Evolutionary conservation across 768 basidiomycete species (phyloP), one percentile per base, ranked within the genome.

Genomic region (Dioszegia aurantiaca): DNA sequence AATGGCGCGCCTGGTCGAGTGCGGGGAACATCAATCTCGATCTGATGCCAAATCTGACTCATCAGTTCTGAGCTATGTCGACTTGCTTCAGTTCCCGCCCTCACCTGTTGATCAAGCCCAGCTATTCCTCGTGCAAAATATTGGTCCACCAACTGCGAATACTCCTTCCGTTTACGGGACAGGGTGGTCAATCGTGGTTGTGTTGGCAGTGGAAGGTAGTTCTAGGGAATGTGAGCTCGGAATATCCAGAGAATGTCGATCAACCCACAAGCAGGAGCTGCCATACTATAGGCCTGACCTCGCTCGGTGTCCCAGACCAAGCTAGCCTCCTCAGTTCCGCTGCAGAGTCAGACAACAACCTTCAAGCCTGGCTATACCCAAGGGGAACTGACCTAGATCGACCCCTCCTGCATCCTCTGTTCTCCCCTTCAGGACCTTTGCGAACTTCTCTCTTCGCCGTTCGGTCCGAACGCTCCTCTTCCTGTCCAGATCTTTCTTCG

Each of bases 1-100:
- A 99, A 78, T 33, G 80, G 82, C 11, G 94, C 86, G 21, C 93
- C 92, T 17, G 95, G 93, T 48, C 93, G 80, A 37, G 95, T 99
- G 53, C 95, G 82, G 11, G 95, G 95, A 5, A 97, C 94, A 70
- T 99, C 95, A 59, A 97, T 98, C 72, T 91, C 90, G 67, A 98
- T 98, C 77, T 99, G 95, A 78, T 98, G 95, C 95, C 95, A 98
- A 72, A 98, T 94, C 77, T 90, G 44, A 5, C 2, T 6, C 16
- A 27, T 61, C 48, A 61, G 60, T 28, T 9, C 2, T n/a, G 33
- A 17, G 31, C 23, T 14, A 11, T 10, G 0, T 4, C 12, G 17
- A 17, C 12, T n/a, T 0, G 10, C 45, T 27, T 19, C 39, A 3
- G 36, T 23, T 42, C 19, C 40, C 3, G 4, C 11, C 60, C 68